phyloP scores from a whole-genome alignment of 495 filamentous ascomycete genomes.

The Polyplosphaeria fusca region DNA sequence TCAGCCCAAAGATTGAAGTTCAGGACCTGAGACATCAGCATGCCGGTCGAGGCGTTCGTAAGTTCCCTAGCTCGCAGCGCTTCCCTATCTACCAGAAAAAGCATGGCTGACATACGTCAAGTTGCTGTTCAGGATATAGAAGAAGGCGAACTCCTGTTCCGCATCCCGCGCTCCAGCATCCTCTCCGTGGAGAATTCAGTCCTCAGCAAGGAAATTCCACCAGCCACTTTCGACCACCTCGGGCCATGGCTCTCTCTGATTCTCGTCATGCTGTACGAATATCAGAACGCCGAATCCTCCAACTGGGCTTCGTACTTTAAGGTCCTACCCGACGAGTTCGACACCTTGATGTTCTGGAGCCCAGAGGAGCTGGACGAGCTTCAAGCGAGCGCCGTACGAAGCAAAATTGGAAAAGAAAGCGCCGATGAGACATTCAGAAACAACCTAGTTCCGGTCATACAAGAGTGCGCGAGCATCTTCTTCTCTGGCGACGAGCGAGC shows the following conservation, averaged over 20 bases:
- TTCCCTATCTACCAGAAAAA: no score
- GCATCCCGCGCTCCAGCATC: slow-evolving; percentile 55
- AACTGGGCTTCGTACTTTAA: slow-evolving; percentile 77
- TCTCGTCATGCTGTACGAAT: slow-evolving; percentile 77
- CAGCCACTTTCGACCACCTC: slow-evolving; percentile 24
- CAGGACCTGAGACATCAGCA: slow-evolving; percentile 51
- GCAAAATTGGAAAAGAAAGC: slow-evolving; percentile 72
- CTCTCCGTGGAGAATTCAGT: slow-evolving; percentile 45
- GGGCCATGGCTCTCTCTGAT: slow-evolving; percentile 65
- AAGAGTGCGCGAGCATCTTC: slow-evolving; percentile 47
- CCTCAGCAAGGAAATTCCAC: slow-evolving; percentile 26
- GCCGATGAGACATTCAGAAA: slow-evolving; percentile 67
- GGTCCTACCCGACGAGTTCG: slow-evolving; percentile 73
- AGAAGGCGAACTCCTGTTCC: slow-evolving; percentile 64
- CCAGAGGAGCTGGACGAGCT: slow-evolving; percentile 65
- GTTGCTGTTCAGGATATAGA: slow-evolving; percentile 57
- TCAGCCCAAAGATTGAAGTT: slow-evolving; percentile 56
- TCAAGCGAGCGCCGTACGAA: slow-evolving; percentile 69
- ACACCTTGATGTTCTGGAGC: slow-evolving; percentile 92
- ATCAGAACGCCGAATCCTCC: slow-evolving; percentile 57
- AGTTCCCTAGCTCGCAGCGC: slow-evolving; percentile 38
- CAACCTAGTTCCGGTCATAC: slow-evolving; percentile 60
- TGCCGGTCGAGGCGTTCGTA: slow-evolving; percentile 62
- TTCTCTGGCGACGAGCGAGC: slow-evolving; percentile 39
- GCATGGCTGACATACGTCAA: slow-evolving; percentile 39